Evolutionary conservation across 192 early-diverging fungal genomes (phyloP).

Genomic region (Backusella mclennaniae): DNA sequence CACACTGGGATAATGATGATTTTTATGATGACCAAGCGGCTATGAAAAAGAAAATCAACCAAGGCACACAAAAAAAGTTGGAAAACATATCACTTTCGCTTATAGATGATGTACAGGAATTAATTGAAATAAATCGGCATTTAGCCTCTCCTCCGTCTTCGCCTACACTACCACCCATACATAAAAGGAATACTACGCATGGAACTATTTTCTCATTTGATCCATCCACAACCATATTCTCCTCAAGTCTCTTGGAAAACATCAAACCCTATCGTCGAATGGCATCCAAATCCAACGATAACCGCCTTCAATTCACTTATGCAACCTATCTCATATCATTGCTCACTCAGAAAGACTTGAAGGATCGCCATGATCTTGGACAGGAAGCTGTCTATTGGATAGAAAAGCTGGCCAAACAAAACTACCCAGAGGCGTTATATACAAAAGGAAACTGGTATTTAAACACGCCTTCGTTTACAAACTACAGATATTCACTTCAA

Average conservation of each 20-base stretch:
- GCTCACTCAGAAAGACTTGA: conserved; percentile 46
- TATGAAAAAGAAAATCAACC: background rate
- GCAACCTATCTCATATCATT: conserved; percentile 70
- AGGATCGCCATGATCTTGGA: conserved; percentile 30
- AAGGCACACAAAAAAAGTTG: too few relatives aligned
- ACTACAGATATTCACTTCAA: background rate
- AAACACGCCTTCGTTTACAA: conserved; percentile 32
- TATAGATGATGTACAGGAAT: background rate
- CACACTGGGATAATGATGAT: background rate
- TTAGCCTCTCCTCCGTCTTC: background rate
- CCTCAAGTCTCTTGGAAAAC: background rate
- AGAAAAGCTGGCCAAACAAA: conserved; percentile 63
- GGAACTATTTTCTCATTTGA: background rate
- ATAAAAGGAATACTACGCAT: background rate
- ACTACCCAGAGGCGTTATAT: conserved; percentile 69
- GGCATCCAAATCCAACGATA: conserved; percentile 76
- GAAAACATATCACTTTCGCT: background rate
- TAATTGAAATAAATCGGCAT: background rate
- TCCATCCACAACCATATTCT: background rate
- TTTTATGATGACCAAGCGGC: background rate
- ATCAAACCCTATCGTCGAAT: conserved; percentile 73
- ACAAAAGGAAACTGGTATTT: conserved; percentile 70
- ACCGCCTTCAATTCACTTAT: conserved; percentile 68
- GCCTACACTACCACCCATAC: background rate
- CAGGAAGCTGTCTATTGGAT: conserved; percentile 74